Base-by-base conservation (phyloP, 192 early-diverging fungal genomes). In the Backusella sp. region DNA sequence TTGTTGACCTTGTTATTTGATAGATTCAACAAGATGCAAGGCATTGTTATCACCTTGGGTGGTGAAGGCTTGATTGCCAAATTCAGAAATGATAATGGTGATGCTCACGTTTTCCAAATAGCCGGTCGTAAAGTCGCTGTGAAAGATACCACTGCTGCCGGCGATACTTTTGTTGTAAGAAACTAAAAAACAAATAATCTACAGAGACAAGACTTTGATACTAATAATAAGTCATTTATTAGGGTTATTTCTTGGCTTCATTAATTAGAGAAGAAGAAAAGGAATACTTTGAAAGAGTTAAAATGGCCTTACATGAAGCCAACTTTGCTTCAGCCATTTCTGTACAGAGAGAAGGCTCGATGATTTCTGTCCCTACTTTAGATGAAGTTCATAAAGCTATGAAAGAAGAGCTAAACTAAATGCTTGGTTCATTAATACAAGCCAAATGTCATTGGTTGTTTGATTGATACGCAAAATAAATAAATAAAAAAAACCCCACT, bases 21-120 rank as follows among this genome's bases (percentile, higher is more conserved):
- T 28, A 74, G 70, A 8, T 89, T 88, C 69, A 73, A 75, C 7
- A 28, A 74, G 46, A 82, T 92, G 46, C 80, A 86, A 34, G 85
- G 89, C 8, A 84, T 91, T 6, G 82, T 93, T 23, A 78, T 94
- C 19, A 95, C 94, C 0, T 76, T 93, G 1, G 94, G 94, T 19
- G 78, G 83, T 6, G 83, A 93, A 23, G 94, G 94, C 23, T 84
- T 89, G 2, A 76, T 88, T 21, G 88, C 88, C 0, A 76, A 73
- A 66, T 83, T 85, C 46, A 77, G 82, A 34, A 66, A 80, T 2
- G 70, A 86, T 34, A 28, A 11, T 62, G 79, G 79, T 32, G 78
- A 82, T n/a, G 66, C 59, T 6, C 77, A 73, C 9, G 77, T 83
- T 35, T 88, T 84, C 42, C 66, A 73, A 19, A 73, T 87, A 62